Evolutionary conservation across 2,329 filamentous ascomycete genomes (phyloP).

Genomic region (Waltergamsia citrina): DNA sequence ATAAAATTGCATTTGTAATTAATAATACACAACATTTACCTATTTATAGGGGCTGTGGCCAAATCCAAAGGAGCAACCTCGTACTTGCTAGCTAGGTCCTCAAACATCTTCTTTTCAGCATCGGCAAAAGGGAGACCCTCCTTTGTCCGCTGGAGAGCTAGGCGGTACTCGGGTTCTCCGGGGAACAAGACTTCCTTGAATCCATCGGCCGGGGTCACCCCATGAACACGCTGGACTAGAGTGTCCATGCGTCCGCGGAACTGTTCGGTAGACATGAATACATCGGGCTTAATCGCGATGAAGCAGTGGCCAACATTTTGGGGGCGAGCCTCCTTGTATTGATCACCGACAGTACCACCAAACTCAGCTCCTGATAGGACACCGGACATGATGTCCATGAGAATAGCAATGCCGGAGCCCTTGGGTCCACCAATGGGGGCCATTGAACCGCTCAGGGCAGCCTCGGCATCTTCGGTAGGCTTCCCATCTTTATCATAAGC

Average conservation of each 20-base stretch:
- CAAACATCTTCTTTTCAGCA: no score
- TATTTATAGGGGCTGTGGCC: no score
- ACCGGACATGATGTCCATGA: constrained; percentile 76
- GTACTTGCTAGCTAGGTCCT: no score
- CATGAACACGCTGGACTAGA: constrained; percentile 7
- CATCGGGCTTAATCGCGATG: constrained; percentile 42
- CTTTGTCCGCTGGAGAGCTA: neutral
- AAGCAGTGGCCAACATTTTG: constrained; percentile 47
- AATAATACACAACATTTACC: no score
- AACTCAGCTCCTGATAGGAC: constrained; percentile 62
- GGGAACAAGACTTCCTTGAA: constrained; percentile 7
- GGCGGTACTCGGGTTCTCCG: neutral
- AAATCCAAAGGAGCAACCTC: no score
- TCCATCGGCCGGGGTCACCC: constrained; percentile 8
- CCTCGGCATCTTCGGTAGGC: constrained; percentile 53
- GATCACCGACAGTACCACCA: constrained; percentile 49
- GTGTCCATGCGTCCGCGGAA: constrained; percentile 30
- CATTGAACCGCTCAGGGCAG: constrained; percentile 62
- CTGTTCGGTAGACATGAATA: constrained; percentile 39
- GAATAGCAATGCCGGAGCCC: constrained; percentile 59
- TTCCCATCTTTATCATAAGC: constrained; percentile 58
- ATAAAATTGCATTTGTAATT: no score
- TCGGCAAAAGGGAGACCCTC: neutral
- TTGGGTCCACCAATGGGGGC: constrained; percentile 70
- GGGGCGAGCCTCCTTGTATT: constrained; percentile 42